Base-by-base conservation (phyloP, 2,329 filamentous ascomycete genomes). In the Monilinia aucupariae region DNA sequence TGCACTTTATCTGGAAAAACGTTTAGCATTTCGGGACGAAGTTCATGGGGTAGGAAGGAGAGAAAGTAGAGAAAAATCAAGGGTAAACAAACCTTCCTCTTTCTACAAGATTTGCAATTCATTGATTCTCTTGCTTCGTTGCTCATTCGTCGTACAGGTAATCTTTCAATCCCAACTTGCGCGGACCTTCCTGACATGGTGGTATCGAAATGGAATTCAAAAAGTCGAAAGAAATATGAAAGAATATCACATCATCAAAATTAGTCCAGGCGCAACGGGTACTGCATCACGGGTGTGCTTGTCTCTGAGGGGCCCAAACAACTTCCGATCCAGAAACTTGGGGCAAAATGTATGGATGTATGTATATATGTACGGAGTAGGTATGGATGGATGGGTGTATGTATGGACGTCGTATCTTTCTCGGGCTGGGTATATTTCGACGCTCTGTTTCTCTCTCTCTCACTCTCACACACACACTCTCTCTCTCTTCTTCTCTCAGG, bases 61-160 rank as follows among this genome's bases (percentile, higher is more conserved):
- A 30, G 27, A 30, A 30, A 6, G 27, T 3, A 30, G 27, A 30
- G 27, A 30, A 30, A 59, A 64, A 22, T 12, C 3, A 54, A 10
- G n/a, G 20, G n/a, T 22, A 41, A 0, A 65, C 78, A 54, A 76
- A 93, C 91, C 87, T 96, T 96, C 78, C 91, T 83, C 77, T 96
- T 96, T 70, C 91, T 85, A 79, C 91, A 96, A 63, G 90, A 94
- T 76, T 96, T 96, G 85, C 91, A 96, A 76, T 96, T 96, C 91
- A 96, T 96, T 41, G 89, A 90, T 79, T 96, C 91, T 71, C 89
- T 86, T 48, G 89, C 90, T 75, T 94, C 74, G 68, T 73, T 73
- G 68, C 71, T 73, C 71, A 74, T 71, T 59, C 71, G 71, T 54
- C 72, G 69, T 63, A 68, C 68, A 55, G 72, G 72, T 41, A 74